Evolutionary conservation across 768 basidiomycete species (phyloP).

Genomic region (Rubroboletus satanas): DNA sequence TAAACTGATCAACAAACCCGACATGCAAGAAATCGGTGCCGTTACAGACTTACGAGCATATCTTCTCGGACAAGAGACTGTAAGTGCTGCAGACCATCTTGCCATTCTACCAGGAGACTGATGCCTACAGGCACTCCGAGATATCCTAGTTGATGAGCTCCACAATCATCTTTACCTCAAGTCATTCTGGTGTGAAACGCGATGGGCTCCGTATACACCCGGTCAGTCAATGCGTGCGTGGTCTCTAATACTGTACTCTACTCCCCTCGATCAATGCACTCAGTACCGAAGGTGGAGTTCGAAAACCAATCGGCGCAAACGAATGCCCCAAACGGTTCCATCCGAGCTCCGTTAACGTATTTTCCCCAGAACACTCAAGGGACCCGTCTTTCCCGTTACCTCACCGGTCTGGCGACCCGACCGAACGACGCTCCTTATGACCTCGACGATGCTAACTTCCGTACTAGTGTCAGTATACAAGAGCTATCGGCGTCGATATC

Average conservation of each 20-base stretch:
- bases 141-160: constrained; percentile 92
- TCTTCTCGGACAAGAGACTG: constrained; percentile 80
- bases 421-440: constrained; percentile 79
- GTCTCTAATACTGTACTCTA: not conserved
- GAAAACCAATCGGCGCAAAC: constrained; percentile 42
- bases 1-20: constrained; percentile 86
- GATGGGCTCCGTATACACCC: constrained; percentile 82
- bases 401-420: constrained; percentile 60
- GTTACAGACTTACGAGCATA: constrained; percentile 84
- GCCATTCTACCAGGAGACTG: not conserved
- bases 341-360: constrained; percentile 30
- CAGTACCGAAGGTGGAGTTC: constrained; percentile 66
- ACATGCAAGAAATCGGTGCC: constrained; percentile 96
- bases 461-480: constrained; percentile 16
- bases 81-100: constrained; percentile 35
- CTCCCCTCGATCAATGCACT: constrained; percentile 7
- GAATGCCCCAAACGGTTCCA: constrained; percentile 21
- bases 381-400: constrained; percentile 56
- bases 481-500: constrained; percentile 21
- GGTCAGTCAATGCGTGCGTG: constrained; percentile 73
- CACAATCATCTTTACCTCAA: constrained; percentile 98
- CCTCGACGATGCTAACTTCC: constrained; percentile 41
- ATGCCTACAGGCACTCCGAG: constrained; percentile 68
- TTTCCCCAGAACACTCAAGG: constrained; percentile 41
- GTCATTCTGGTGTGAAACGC: constrained; percentile 90